Evolutionary conservation across 2,329 filamentous ascomycete genomes (phyloP).

Genomic region (Plectosphaerella cucumerina): DNA sequence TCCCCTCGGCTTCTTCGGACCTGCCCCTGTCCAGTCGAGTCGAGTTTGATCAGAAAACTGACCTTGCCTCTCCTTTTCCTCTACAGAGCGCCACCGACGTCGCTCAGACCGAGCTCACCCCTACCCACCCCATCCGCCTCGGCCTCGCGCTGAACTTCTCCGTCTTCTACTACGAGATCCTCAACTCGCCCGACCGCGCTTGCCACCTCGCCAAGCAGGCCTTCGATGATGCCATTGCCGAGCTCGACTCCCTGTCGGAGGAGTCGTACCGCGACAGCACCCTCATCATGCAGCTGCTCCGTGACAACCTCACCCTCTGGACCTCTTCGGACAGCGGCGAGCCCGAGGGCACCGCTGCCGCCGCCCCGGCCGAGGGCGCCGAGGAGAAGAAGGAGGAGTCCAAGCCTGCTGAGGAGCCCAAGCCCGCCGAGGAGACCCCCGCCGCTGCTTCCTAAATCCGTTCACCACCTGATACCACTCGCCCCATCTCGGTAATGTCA

Average conservation of each 20-base stretch:
- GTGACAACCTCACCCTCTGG: slow-evolving; percentile 97
- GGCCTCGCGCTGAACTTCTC: slow-evolving; percentile 98
- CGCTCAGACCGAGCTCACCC: slow-evolving; percentile 94
- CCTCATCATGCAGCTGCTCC: slow-evolving; percentile 96
- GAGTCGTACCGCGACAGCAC: slow-evolving; percentile 99
- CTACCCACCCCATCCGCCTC: slow-evolving; percentile 96
- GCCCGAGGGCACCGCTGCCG: slow-evolving; percentile 59
- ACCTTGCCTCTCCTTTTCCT: slow-evolving; percentile 43
- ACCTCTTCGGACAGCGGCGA: slow-evolving; percentile 89
- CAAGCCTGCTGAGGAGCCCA: slow-evolving; percentile 34
- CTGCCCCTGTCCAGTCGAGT: not conserved
- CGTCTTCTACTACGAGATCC: slow-evolving; percentile 98
- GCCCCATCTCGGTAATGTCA: slow-evolving; percentile 27
- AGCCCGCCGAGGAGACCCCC: slow-evolving; percentile 33
- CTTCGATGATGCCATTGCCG: slow-evolving; percentile 93
- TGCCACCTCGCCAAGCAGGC: slow-evolving; percentile 99
- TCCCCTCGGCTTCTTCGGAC: not conserved
- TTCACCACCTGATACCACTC: slow-evolving; percentile 27
- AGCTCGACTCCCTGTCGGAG: slow-evolving; percentile 94
- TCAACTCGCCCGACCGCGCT: slow-evolving; percentile 95
- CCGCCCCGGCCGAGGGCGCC: slow-evolving; percentile 58
- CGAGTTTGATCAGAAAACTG: not conserved
- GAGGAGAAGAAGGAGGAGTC: slow-evolving; percentile 56
- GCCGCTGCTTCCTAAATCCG: slow-evolving; percentile 49
- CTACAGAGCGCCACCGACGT: slow-evolving; percentile 73